A percentile compares a stretch with the other conserved stretches of the same genome.
phyloP scores from a whole-genome alignment of 1,139 yeast species.

The Suhomyces bokatorum region DNA sequence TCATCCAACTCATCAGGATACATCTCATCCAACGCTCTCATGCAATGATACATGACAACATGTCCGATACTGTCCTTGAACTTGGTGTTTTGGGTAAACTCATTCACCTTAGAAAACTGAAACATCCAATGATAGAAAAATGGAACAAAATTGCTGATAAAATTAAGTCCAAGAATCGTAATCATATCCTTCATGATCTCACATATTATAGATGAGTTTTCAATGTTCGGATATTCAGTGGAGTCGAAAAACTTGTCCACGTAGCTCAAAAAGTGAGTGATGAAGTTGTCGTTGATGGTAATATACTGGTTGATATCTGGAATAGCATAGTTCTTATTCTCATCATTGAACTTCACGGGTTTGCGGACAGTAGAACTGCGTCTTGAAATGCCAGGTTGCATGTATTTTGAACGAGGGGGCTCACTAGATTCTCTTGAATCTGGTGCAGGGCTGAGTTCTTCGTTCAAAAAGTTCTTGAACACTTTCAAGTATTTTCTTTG shows the following conservation, averaged over 20 bases:
- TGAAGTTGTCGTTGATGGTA: slow-evolving; percentile 36
- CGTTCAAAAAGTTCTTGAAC: slow-evolving; percentile 35
- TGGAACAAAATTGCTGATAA: slow-evolving; percentile 47
- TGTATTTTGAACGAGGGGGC: not conserved
- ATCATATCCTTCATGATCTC: slow-evolving; percentile 32
- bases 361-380: slow-evolving; percentile 1
- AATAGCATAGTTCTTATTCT: slow-evolving; percentile 25
- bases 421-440: slow-evolving; percentile 7
- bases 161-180: slow-evolving; percentile 46
- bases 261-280: slow-evolving; percentile 35
- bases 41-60: slow-evolving; percentile 27
- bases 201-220: slow-evolving; percentile 26
- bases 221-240: slow-evolving; percentile 24
- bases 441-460: slow-evolving; percentile 26
- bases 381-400: slow-evolving; percentile 2
- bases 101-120: slow-evolving; percentile 17
- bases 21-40: slow-evolving; percentile 31
- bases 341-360: slow-evolving; percentile 15
- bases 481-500: slow-evolving; percentile 37
- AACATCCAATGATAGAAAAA: slow-evolving; percentile 50
- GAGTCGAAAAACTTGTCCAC: slow-evolving; percentile 34
- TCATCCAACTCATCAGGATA: slow-evolving; percentile 30
- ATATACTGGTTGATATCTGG: slow-evolving; percentile 45
- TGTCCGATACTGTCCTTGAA: slow-evolving; percentile 41
- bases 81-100: slow-evolving; percentile 17